Conservation (phyloP, 192 early-diverging fungal species). For the Coemansia sp. region DNA sequence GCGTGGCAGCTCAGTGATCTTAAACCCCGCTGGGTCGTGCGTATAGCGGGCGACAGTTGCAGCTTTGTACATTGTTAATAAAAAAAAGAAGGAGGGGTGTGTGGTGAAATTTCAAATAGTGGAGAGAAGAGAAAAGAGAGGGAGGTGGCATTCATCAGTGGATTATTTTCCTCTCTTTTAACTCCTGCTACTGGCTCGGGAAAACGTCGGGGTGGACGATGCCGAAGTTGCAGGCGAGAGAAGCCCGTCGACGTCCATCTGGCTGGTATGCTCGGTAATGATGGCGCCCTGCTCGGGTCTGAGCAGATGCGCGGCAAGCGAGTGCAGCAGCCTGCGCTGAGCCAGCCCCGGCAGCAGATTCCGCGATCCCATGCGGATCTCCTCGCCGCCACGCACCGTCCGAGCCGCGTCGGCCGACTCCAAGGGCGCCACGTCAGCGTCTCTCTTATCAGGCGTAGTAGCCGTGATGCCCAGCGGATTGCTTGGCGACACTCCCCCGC, state of each 20-base stretch:
- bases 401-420: not conserved
- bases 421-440: not conserved
- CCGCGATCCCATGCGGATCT: conserved; percentile 2
- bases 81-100: not conserved
- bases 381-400: conserved; percentile 2
- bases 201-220: not conserved
- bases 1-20: conserved; percentile 10
- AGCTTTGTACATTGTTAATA: conserved; percentile 23
- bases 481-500: not conserved
- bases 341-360: conserved; percentile 10
- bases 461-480: not conserved
- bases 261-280: conserved; percentile 8
- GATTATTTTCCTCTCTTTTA: not conserved
- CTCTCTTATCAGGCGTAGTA: not conserved
- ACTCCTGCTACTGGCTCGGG: not conserved
- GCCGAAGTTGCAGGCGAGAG: not conserved
- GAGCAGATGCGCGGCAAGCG: not conserved
- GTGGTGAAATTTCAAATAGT: not conserved
- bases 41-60: conserved; percentile 23
- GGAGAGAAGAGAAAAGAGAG: not conserved
- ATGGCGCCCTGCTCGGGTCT: not conserved
- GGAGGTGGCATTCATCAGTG: not conserved
- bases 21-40: conserved; percentile 16
- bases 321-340: conserved; percentile 2
- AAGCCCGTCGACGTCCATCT: conserved; percentile 16